Evolutionary conservation across 2,329 filamentous ascomycete species (phyloP).

Genomic region (Helotiales sp.): DNA sequence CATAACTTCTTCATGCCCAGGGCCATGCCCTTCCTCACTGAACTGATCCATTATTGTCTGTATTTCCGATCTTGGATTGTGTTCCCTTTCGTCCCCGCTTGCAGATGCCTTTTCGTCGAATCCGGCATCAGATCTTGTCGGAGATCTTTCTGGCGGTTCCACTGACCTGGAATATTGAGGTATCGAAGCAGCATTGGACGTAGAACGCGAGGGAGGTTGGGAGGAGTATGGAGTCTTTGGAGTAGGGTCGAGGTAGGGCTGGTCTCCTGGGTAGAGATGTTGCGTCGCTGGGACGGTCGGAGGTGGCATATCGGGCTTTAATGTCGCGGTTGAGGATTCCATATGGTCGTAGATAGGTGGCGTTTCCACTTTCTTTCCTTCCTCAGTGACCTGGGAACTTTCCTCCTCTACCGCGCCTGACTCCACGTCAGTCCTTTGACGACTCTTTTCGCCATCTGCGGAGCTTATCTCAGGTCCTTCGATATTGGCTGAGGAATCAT

Average conservation of each 20-base stretch:
- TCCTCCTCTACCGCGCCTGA: neutral
- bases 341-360: conserved; percentile 28
- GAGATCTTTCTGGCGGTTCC: conserved; percentile 51
- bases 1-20: conserved; percentile 84
- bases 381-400: neutral
- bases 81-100: conserved; percentile 69
- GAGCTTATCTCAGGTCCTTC: neutral
- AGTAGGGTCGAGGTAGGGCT: conserved; percentile 54
- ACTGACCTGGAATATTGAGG: conserved; percentile 43
- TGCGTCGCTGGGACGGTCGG: conserved; percentile 14
- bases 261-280: conserved; percentile 31
- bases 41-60: conserved; percentile 99
- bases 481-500: neutral
- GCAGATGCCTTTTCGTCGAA: conserved; percentile 62
- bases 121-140: conserved; percentile 58
- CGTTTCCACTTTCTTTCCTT: conserved; percentile 1
- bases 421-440: neutral
- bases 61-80: conserved; percentile 81
- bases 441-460: neutral
- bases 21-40: conserved; percentile 72
- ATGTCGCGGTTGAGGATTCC: conserved; percentile 44
- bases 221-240: conserved; percentile 51
- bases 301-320: conserved; percentile 37
- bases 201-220: conserved; percentile 47
- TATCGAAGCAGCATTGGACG: conserved; percentile 43